Conservation (phyloP, 352 stramenopile species). For the Pythium diclinum region DNA sequence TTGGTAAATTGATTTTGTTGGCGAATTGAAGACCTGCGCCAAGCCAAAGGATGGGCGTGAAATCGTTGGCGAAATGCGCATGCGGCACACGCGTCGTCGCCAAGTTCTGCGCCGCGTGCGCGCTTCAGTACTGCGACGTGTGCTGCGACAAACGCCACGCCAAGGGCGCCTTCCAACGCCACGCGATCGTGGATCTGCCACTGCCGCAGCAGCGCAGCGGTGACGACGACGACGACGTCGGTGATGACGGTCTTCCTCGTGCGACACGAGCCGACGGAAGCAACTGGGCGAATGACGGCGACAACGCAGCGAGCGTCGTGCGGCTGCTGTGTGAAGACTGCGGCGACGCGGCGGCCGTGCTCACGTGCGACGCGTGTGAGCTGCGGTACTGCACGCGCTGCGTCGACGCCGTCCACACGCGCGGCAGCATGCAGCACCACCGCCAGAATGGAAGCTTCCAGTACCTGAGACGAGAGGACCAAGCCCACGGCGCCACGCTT, state of each 20-base stretch:
- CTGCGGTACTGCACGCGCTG: conserved; percentile 47
- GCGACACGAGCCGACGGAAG: not conserved
- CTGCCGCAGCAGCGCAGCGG: not conserved
- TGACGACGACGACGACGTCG: not conserved
- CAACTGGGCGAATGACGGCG: conserved; percentile 3
- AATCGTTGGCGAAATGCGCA: conserved; percentile 15
- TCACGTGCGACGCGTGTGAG: conserved; percentile 46
- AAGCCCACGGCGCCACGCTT: conserved; percentile 1
- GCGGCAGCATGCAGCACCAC: conserved; percentile 45
- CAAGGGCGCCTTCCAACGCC: conserved; percentile 38
- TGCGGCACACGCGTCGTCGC: conserved; percentile 25
- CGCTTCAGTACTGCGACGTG: conserved; percentile 32
- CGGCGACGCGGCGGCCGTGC: conserved; percentile 17
- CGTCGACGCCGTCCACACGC: conserved; percentile 34
- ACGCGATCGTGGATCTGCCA: conserved; percentile 24
- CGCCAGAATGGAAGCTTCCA: conserved; percentile 11
- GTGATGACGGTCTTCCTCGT: not conserved
- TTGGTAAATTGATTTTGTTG: not conserved
- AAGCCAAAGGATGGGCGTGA: not conserved
- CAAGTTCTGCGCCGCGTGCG: conserved; percentile 32
- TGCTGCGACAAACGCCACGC: conserved; percentile 33
- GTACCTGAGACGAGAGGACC: not conserved
- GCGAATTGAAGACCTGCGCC: not conserved
- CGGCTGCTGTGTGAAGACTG: conserved; percentile 48
- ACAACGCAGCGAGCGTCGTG: not conserved